Conservation (phyloP, 129 eudicot genomes). For the Smallanthus sonchifolius region DNA sequence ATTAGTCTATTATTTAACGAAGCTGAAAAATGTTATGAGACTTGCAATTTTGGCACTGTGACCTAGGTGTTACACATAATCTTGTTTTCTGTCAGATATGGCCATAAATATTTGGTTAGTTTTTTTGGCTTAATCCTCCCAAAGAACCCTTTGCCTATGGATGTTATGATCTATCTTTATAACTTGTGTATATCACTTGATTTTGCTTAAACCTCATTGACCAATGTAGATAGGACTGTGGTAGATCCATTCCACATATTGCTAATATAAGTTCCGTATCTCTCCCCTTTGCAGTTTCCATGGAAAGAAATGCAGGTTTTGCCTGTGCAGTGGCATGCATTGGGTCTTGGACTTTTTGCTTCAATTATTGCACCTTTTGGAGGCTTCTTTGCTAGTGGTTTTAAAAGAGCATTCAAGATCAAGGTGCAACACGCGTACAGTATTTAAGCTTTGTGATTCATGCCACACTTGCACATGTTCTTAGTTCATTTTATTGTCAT, state of each 20-base stretch:
- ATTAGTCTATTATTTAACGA: neutral
- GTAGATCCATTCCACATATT: neutral
- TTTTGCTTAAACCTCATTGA: slow-evolving; percentile 10
- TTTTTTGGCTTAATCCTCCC: neutral
- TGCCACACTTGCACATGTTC: slow-evolving; percentile 1
- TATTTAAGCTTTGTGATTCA: neutral
- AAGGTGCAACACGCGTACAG: slow-evolving; percentile 43
- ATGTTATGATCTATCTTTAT: neutral
- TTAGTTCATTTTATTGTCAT: neutral
- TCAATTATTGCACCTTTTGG: slow-evolving; percentile 98
- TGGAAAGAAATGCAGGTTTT: slow-evolving; percentile 76
- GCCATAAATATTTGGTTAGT: neutral
- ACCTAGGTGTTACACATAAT: neutral
- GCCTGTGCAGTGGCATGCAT: slow-evolving; percentile 97
- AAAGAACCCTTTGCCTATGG: neutral
- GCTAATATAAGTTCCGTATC: neutral
- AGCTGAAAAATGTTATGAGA: neutral
- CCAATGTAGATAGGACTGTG: slow-evolving; percentile 4
- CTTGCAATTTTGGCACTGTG: neutral
- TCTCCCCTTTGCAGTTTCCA: slow-evolving; percentile 56
- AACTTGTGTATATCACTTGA: neutral
- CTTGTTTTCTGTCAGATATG: neutral
- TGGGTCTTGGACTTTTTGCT: slow-evolving; percentile 89
- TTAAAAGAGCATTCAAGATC: slow-evolving; percentile 91
- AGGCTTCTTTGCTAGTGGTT: slow-evolving; percentile 97